Evolutionary conservation across 2,329 filamentous ascomycete species (phyloP), one percentile per base, ranked within the genome.

Genomic region (Hymenoscyphus albidus): DNA sequence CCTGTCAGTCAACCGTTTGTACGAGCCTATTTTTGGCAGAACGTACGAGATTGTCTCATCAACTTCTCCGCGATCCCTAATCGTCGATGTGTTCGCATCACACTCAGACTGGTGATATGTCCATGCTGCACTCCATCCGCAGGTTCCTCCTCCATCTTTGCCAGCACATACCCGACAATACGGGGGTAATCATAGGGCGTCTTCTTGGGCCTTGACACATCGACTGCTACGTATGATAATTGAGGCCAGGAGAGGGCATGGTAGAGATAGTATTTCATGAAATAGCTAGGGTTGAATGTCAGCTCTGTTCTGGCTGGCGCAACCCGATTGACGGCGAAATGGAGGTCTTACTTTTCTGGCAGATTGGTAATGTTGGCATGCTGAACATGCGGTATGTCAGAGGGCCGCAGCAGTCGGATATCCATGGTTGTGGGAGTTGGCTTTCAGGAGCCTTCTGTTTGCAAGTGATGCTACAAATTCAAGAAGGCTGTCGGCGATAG

Each of bases 191-290:
- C 91, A 78, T 94, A 91, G 58, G 89, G 88, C 0, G 88, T 87
- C 76, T 89, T 89, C 72, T 85, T 85, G 40, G 92, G 91, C 42
- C 92, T 87, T 22, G 90, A 91, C 64, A 93, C 88, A 78, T 98
- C 94, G 73, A 99, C 93, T 72, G 95, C 95, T 64, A 99, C 94
- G 79, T 93, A 98, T 79, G 90, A 94, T 70, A 99, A 87, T 80
- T 98, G 94, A 57, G 95, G 95, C 95, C 95, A 99, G 73, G 93
- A 96, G 71, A 98, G 88, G 16, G 94, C 93, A 80, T 99, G 95
- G 85, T 99, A 99, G 75, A 99, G 88, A 82, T 99, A 99, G 85
- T 99, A 99, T 85, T 99, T 99, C 80, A 97, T 91, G 78, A 98
- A 98, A 86, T 99, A 99, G 84, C 73, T 74, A 40, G 18, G 9